Conservation (phyloP, 148 eudicot species). For the Persicaria tinctoria region DNA sequence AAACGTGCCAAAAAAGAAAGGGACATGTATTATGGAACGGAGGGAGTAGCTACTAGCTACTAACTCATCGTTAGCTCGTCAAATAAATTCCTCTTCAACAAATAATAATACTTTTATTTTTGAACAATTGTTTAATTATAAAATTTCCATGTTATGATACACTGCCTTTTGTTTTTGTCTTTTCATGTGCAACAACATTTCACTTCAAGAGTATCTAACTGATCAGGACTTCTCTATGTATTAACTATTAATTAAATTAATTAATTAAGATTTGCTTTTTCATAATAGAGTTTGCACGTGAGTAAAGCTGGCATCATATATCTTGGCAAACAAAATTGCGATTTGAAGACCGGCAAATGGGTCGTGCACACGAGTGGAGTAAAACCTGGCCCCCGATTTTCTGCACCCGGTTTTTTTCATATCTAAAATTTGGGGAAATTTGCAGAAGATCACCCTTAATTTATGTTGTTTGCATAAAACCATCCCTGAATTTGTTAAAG, state of each 20-base stretch:
- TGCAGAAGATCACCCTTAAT: too few relatives aligned
- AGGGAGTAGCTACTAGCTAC: too few relatives aligned
- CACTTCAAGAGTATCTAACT: conserved; percentile 1
- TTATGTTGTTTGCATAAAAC: too few relatives aligned
- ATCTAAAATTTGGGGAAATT: not conserved
- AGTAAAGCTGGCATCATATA: not conserved
- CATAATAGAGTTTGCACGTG: conserved; percentile 7
- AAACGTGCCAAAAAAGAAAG: too few relatives aligned
- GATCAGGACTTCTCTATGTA: not conserved
- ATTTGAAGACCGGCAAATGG: conserved; percentile 15
- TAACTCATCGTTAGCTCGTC: too few relatives aligned
- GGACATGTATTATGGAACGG: too few relatives aligned
- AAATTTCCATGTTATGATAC: conserved; percentile 2
- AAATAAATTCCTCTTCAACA: too few relatives aligned
- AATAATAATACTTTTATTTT: not conserved
- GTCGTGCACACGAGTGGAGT: conserved; percentile 43
- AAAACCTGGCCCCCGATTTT: conserved; percentile 14
- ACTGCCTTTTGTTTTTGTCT: not conserved
- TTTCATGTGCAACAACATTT: conserved; percentile 10
- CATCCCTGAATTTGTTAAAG: too few relatives aligned
- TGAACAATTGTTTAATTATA: not conserved
- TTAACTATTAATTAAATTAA: not conserved
- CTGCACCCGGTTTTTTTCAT: not conserved
- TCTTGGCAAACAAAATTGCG: conserved; percentile 7
- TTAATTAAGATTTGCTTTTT: not conserved